A percentile compares a stretch with the other conserved stretches of the same genome.
These are phyloP conservation scores for Schizothecium vesticola DNA, from an alignment of 495 filamentous ascomycete species.

Conservation along the genomic window DNA sequence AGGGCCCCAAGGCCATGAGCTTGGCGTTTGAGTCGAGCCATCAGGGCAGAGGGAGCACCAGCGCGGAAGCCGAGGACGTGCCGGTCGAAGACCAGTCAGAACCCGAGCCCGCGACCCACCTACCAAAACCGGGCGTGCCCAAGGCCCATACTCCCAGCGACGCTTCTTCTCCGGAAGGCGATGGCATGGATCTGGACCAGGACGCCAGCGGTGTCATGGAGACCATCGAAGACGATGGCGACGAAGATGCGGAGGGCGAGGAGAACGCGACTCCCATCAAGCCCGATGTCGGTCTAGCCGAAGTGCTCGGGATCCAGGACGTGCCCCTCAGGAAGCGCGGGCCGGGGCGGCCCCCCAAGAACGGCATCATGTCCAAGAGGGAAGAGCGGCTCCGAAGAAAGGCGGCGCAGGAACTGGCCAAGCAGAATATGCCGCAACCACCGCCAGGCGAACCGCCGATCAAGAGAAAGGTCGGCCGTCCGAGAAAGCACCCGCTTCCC, in stretches of 20 bases:
- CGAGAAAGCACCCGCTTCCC: conserved; percentile 47
- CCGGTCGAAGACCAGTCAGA: not conserved
- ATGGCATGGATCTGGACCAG: conserved; percentile 30
- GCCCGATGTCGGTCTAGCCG: conserved; percentile 29
- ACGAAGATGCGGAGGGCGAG: conserved; percentile 21
- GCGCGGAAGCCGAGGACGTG: conserved; percentile 39
- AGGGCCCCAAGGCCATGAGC: conserved; percentile 56
- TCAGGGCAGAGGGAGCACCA: conserved; percentile 47
- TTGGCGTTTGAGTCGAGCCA: conserved; percentile 60
- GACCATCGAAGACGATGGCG: conserved; percentile 34
- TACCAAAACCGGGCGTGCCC: not conserved
- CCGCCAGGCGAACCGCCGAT: conserved; percentile 41
- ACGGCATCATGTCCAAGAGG: conserved; percentile 88
- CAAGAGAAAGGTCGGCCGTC: conserved; percentile 59
- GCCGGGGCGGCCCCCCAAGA: conserved; percentile 83
- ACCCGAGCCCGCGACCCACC: not conserved
- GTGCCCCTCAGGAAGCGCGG: conserved; percentile 64
- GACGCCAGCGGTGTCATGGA: conserved; percentile 34
- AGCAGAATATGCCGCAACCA: conserved; percentile 40
- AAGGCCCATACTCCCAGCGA: conserved; percentile 27
- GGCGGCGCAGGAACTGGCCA: conserved; percentile 47
- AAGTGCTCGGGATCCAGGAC: conserved; percentile 26
- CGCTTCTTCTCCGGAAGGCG: conserved; percentile 25
- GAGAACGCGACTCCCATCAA: conserved; percentile 18
- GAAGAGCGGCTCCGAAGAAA: conserved; percentile 64